These are phyloP conservation scores for Solanum gandarillasii DNA, from an alignment of 257 asterid genomes.

Conservation along the genomic window DNA sequence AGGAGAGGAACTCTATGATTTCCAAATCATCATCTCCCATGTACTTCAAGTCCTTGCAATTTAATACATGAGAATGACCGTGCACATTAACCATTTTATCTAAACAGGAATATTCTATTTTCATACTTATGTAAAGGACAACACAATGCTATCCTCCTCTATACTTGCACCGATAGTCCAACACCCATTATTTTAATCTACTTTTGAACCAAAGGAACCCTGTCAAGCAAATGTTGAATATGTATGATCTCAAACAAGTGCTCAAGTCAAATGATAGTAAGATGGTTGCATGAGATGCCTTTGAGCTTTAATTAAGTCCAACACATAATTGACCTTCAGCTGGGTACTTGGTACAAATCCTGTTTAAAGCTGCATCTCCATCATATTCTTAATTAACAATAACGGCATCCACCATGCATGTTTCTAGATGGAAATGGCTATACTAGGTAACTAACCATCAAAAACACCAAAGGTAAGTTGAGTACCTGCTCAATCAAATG, in stretches of 20 bases:
- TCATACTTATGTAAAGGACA: not conserved
- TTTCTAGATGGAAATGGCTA: not conserved
- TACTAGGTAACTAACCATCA: not conserved
- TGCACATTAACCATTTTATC: not conserved
- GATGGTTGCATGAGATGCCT: not conserved
- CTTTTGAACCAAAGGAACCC: not conserved
- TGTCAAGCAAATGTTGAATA: not conserved
- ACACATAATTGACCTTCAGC: not conserved
- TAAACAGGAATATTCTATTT: not conserved
- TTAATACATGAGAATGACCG: not conserved
- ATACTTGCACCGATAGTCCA: not conserved
- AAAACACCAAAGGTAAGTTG: not conserved
- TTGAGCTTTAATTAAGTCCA: not conserved
- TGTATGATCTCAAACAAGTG: not conserved
- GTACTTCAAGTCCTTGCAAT: not conserved
- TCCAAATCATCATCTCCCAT: not conserved
- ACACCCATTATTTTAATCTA: not conserved
- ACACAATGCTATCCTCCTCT: not conserved
- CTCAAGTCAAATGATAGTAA: not conserved
- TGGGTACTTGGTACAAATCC: not conserved
- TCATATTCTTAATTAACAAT: not conserved
- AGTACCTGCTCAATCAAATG: constrained; percentile 85
- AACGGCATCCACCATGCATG: not conserved
- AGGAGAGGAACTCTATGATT: not conserved
- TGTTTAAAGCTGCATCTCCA: not conserved